Evolutionary conservation across 176 grass and related monocot genomes (phyloP), one percentile per base, ranked within the genome.

Genomic region (Ananas comosus): DNA sequence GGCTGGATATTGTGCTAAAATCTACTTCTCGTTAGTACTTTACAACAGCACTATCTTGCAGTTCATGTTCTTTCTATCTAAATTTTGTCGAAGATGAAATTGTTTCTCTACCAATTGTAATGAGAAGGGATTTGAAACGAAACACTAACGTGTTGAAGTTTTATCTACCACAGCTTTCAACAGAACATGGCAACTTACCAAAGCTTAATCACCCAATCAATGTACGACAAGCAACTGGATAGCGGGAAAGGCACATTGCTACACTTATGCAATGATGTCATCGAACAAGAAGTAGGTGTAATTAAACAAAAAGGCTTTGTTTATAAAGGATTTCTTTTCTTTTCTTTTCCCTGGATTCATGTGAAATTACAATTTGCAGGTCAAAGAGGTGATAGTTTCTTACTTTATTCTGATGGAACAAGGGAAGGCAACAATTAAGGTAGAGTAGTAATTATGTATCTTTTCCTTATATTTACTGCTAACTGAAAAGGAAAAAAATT

Each of bases 371-470:
- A 42, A 25, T 69, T 4, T 85, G 56, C 79, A 99, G 94, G 82
- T 99, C 53, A 93, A 99, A 82, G 89, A 97, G 74, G 86, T 97
- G 74, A 97, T 97, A 83, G 79, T 97, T 79, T 89, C 89, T 54
- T 97, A 92, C 72, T 99, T 90, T 77, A 93, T 99, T 84, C 79
- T 99, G 74, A 99, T 99, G 94, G 94, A 99, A 78, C 88, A 99
- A 70, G 94, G 94, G 74, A 99, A 99, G 72, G 74, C 89, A 10
- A 99, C 94, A 58, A 47, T 75, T 74, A 76, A 87, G 83, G 94
- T 97, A 76, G n/a, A 68, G 18, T 69, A 64, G 51, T n/a, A 13
- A 19, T 77, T 63, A 13, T 79, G 6, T 64, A 58, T 10, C 8
- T 4, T 28, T 58, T 51, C 4, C 50, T 1, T 83, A 61, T 42